Conservation (phyloP, 2,329 filamentous ascomycete species). For the Fusarium stilboides region DNA sequence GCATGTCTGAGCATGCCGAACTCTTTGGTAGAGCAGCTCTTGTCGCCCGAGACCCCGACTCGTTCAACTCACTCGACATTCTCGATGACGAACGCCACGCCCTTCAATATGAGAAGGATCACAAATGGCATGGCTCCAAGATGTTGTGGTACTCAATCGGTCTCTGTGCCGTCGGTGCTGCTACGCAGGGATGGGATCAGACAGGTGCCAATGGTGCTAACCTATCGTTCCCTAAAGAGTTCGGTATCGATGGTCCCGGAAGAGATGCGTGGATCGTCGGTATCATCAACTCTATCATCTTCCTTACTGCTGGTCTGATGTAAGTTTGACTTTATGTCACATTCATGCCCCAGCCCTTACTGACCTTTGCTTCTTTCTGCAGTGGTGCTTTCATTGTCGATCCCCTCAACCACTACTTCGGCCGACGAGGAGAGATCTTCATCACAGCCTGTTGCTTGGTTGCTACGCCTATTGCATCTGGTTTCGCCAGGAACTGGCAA, state of each 20-base stretch:
- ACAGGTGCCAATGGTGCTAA: constrained; percentile 75
- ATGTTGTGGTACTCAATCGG: constrained; percentile 77
- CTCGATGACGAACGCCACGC: constrained; percentile 53
- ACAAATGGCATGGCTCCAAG: constrained; percentile 76
- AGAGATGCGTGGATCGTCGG: constrained; percentile 69
- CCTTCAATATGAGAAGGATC: constrained; percentile 72
- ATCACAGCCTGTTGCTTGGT: constrained; percentile 81
- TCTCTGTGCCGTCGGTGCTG: constrained; percentile 77
- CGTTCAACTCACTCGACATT: constrained; percentile 18
- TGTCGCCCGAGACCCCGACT: constrained; percentile 19
- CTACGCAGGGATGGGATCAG: constrained; percentile 77
- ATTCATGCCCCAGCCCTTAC: accelerated
- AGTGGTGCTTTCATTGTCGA: constrained; percentile 64
- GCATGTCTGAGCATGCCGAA: constrained; percentile 31
- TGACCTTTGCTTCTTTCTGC: background rate
- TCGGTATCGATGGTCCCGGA: constrained; percentile 56
- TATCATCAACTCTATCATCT: constrained; percentile 67
- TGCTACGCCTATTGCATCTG: constrained; percentile 73
- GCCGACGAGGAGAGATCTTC: constrained; percentile 74
- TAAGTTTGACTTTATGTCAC: background rate
- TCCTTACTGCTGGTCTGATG: constrained; percentile 54
- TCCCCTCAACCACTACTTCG: constrained; percentile 67
- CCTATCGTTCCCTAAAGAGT: constrained; percentile 68
- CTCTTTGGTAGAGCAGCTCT: constrained; percentile 29
- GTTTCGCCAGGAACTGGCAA: constrained; percentile 76